Evolutionary conservation across 257 asterid genomes (phyloP), one percentile per base, ranked within the genome.

Genomic region (Petunia axillaris): DNA sequence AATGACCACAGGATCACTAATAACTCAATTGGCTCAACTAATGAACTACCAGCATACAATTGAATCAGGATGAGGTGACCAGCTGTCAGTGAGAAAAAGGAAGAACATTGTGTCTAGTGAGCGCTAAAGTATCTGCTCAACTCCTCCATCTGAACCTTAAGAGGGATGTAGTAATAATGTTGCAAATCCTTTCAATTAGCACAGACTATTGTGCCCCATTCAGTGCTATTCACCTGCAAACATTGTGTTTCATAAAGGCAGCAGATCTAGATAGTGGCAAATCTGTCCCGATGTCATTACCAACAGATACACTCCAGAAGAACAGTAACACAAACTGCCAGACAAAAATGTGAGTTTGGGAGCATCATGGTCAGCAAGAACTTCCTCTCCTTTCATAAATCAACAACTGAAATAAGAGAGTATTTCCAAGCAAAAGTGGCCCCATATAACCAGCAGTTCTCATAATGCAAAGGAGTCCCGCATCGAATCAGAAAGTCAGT

Each of bases 31-130:
- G 44, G 62, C 77, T 71, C 77, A 71, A 71, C 36, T 71, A 71
- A 48, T 40, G 77, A 48, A 48, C 35, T 71, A 48, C 44, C 60
- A 48, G 77, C 77, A 71, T 50, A 48, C 62, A 48, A 48, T 48
- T 71, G 62, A 71, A 71, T 71, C 62, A 6, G 60, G 77, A 71
- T 48, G 35, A 35, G 10, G 57, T 9, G 55, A 70, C 39, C 77
- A 70, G 41, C 77, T 25, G 77, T 46, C 59, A 25, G 15, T 70
- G 77, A 70, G 59, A 70, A 70, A 70, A 70, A 46, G 76, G 43
- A n/a, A 70, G 76, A 44, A 16, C 35, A 36, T 48, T 11, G 60
- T 10, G 54, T 71, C 60, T 48, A 48, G 60, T 36, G 77, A 71
- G 62, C 62, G 35, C 44, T 48, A 71, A 2, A 71, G 77, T 50